Evolutionary conservation across 768 basidiomycete genomes (phyloP).

Genomic region (Calocybe indica): DNA sequence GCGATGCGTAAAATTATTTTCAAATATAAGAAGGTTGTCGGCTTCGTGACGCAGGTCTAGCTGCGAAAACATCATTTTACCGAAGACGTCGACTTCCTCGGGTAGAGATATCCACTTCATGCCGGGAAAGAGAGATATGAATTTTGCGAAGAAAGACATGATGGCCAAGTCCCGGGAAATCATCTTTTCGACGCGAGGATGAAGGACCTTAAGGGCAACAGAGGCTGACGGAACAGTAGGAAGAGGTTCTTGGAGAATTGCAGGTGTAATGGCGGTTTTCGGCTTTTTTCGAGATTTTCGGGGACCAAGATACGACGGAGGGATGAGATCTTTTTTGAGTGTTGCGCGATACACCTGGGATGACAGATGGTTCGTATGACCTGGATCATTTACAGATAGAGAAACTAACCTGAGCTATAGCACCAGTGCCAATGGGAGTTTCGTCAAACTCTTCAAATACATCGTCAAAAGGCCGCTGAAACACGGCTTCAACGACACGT

Average conservation of each 20-base stretch:
- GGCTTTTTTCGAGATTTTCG: constrained; percentile 50
- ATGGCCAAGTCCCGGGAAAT: constrained; percentile 90
- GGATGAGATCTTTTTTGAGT: constrained; percentile 78
- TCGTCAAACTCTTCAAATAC: constrained; percentile 90
- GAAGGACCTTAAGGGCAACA: constrained; percentile 94
- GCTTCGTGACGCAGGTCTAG: constrained; percentile 89
- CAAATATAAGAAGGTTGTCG: constrained; percentile 79
- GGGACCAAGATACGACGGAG: constrained; percentile 77
- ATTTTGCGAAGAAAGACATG: constrained; percentile 87
- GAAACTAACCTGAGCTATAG: constrained; percentile 80
- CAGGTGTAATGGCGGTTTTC: constrained; percentile 39
- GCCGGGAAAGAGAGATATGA: constrained; percentile 76
- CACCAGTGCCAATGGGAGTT: constrained; percentile 91
- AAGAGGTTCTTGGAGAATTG: constrained; percentile 58
- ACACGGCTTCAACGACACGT: constrained; percentile 74
- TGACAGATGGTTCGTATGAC: neutral
- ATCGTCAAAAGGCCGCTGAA: constrained; percentile 75
- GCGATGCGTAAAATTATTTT: constrained; percentile 76
- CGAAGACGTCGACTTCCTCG: constrained; percentile 93
- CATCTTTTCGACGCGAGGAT: constrained; percentile 76
- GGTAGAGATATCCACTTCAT: constrained; percentile 96
- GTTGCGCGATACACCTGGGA: constrained; percentile 82
- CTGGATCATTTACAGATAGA: neutral
- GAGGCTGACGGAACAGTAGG: constrained; percentile 76
- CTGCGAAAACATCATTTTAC: constrained; percentile 93